A percentile compares a stretch with the other conserved stretches of the same genome.
phyloP scores from a whole-genome alignment of 306 rosid species.

The Malus fusca region DNA sequence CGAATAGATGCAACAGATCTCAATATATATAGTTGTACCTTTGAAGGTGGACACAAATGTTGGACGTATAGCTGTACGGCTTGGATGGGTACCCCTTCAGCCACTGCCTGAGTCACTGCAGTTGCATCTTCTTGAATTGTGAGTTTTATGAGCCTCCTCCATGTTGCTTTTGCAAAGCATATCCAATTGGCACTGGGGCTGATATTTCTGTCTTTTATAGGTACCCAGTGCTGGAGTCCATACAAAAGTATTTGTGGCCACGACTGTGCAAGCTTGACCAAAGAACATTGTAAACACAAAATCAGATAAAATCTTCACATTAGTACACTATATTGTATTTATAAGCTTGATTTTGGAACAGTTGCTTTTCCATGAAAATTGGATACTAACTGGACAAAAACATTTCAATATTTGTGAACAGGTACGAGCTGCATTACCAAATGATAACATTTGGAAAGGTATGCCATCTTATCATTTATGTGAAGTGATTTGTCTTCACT shows the following conservation, averaged over 20 bases:
- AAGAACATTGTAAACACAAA: constrained; percentile 62
- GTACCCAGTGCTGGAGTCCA: constrained; percentile 94
- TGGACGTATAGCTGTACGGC: constrained; percentile 95
- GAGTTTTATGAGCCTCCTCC: constrained; percentile 32
- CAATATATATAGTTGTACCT: constrained; percentile 9
- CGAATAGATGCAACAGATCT: constrained; percentile 20
- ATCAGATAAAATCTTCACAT: background rate
- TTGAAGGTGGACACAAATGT: constrained; percentile 97
- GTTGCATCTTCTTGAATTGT: constrained; percentile 97
- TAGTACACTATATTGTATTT: background rate
- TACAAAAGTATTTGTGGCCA: constrained; percentile 98
- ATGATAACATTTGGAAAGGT: constrained; percentile 99
- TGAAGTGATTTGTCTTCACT: background rate
- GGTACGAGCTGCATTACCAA: constrained; percentile 98
- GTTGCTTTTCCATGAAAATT: background rate
- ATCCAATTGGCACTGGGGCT: constrained; percentile 15
- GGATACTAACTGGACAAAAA: constrained; percentile 1
- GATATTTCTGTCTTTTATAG: constrained; percentile 38
- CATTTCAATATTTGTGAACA: constrained; percentile 31
- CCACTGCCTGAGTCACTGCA: constrained; percentile 99
- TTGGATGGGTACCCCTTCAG: constrained; percentile 99
- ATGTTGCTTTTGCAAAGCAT: constrained; percentile 1
- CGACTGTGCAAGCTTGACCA: constrained; percentile 99
- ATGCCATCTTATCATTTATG: constrained; percentile 13
- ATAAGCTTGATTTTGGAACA: background rate